Conservation (phyloP, 2,329 filamentous ascomycete genomes). For the Ophiostoma piceae region DNA sequence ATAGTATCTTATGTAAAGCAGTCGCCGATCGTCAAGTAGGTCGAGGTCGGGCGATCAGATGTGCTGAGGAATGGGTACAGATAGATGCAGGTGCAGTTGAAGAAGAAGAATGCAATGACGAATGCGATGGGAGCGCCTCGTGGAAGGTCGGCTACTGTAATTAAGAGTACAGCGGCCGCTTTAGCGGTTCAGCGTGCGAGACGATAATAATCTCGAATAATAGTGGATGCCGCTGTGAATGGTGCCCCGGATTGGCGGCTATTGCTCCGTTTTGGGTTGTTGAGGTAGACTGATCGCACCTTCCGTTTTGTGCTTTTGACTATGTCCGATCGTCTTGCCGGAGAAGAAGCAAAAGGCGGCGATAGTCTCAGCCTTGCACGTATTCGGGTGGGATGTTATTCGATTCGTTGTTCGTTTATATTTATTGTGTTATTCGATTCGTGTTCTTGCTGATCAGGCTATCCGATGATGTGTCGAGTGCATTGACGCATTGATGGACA, state of each 20-base stretch:
- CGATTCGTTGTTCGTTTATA: neutral
- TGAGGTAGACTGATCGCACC: neutral
- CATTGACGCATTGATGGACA: neutral
- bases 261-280: neutral
- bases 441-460: no score
- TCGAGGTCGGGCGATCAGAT: neutral
- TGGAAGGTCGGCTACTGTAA: neutral
- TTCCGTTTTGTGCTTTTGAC: neutral
- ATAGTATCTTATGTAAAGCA: neutral
- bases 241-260: conserved; percentile 12
- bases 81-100: neutral
- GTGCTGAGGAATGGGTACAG: neutral
- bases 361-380: conserved; percentile 1
- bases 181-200: neutral
- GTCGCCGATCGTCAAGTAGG: neutral
- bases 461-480: no score
- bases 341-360: neutral
- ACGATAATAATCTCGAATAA: neutral
- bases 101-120: conserved; percentile 9
- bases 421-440: no score
- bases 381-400: neutral
- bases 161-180: neutral
- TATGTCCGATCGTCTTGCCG: neutral
- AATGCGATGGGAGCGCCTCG: conserved; percentile 3
- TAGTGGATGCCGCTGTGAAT: neutral